A percentile compares a stretch with the other conserved stretches of the same genome.
phyloP scores from a whole-genome alignment of 2,329 filamentous ascomycete species.

The Trichoderma semiorbis region DNA sequence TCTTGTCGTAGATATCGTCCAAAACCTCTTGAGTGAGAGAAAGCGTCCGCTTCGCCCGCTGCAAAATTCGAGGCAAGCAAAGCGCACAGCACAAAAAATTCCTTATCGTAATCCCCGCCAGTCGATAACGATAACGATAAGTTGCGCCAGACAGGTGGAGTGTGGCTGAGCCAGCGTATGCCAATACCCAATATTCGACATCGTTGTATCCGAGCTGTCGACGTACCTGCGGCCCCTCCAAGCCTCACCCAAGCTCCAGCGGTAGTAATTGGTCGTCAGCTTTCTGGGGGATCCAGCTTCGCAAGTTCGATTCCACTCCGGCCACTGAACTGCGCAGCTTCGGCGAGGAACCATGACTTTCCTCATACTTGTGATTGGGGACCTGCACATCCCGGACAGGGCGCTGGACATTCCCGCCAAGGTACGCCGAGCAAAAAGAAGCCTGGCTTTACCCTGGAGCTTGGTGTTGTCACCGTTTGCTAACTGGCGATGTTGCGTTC shows the following conservation, averaged over 20 bases:
- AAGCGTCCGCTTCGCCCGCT: not conserved
- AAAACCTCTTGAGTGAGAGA: constrained; percentile 4
- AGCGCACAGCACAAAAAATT: constrained; percentile 19
- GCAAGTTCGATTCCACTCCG: constrained; percentile 3
- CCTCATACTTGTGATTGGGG: constrained; percentile 86
- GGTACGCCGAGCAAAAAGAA: constrained; percentile 45
- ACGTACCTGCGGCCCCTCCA: constrained; percentile 30
- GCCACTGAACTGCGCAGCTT: constrained; percentile 2
- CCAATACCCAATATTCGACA: constrained; percentile 17
- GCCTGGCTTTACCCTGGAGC: constrained; percentile 7
- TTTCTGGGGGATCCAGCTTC: constrained; percentile 2
- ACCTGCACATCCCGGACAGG: constrained; percentile 90
- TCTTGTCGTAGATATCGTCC: constrained; percentile 31
- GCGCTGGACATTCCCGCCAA: constrained; percentile 88
- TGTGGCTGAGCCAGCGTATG: constrained; percentile 13
- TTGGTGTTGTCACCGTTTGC: constrained; percentile 18
- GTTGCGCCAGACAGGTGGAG: not conserved
- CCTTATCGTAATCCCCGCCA: constrained; percentile 21
- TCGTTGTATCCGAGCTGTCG: constrained; percentile 30
- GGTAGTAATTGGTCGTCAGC: constrained; percentile 6
- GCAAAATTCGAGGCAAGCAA: constrained; percentile 14
- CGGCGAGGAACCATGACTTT: constrained; percentile 66
- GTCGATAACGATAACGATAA: constrained; percentile 12
- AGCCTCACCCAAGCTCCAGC: constrained; percentile 20
- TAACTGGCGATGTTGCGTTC: constrained; percentile 17